Conservation (phyloP, 805 yeast genomes). For the Yamadazyma ubonensis region DNA sequence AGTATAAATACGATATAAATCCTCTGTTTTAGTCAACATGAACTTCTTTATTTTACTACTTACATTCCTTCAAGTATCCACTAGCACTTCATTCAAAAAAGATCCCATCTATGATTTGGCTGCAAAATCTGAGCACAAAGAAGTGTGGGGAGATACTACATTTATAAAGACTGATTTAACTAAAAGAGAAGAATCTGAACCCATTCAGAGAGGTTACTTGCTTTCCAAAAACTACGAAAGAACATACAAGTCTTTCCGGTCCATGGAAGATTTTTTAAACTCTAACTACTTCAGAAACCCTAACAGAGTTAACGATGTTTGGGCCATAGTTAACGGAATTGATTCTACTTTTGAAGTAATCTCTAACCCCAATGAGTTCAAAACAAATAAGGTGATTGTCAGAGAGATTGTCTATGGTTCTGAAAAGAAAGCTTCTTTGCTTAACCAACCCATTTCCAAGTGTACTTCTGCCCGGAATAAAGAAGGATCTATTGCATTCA, state of each 20-base stretch:
- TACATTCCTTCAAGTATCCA: not conserved
- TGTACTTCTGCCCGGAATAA: constrained; percentile 6
- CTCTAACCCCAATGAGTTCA: constrained; percentile 5
- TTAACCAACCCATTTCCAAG: constrained; percentile 8
- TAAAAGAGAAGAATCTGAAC: not conserved
- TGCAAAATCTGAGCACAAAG: not conserved
- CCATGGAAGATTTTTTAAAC: constrained; percentile 7
- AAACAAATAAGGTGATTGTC: constrained; percentile 1
- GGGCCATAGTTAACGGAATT: constrained; percentile 1
- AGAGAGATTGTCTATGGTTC: constrained; percentile 6
- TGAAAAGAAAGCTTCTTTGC: constrained; percentile 4
- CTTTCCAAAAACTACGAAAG: not conserved
- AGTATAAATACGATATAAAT: too few species aligned
- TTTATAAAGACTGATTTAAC: too few species aligned
- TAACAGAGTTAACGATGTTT: constrained; percentile 1
- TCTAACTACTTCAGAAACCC: constrained; percentile 11
- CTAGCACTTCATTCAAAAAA: too few species aligned
- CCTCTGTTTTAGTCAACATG: too few species aligned
- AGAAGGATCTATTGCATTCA: constrained; percentile 6
- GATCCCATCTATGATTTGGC: not conserved
- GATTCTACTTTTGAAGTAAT: constrained; percentile 4
- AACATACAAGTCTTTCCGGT: constrained; percentile 1
- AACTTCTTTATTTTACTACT: not conserved
- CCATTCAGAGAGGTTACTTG: constrained; percentile 1
- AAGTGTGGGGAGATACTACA: not conserved